phyloP scores from a whole-genome alignment of 1,284 basidiomycete genomes.

The Pholiota adiposa region DNA sequence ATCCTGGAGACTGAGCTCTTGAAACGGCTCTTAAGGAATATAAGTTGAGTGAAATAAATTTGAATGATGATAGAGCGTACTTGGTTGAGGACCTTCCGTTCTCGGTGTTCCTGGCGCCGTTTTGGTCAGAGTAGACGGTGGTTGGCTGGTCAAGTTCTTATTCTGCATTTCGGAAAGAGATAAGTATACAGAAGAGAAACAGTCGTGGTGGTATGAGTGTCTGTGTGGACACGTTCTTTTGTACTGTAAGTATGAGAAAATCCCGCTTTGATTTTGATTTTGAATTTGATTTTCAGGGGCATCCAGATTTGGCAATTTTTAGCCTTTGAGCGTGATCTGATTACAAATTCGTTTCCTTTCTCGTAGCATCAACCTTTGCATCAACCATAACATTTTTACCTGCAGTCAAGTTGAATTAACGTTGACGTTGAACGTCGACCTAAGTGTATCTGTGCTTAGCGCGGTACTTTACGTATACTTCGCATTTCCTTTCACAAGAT shows the following conservation, averaged over 20 bases:
- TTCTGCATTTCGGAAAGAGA: not conserved
- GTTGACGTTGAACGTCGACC: no score
- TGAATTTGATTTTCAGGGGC: slow-evolving; percentile 12
- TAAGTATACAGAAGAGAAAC: not conserved
- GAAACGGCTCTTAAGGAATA: slow-evolving; percentile 42
- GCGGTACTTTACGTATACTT: no score
- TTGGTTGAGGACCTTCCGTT: not conserved
- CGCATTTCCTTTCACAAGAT: no score
- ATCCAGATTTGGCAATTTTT: not conserved
- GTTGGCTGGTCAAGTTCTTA: not conserved
- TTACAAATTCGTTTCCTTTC: no score
- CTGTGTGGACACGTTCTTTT: not conserved
- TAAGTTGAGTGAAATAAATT: not conserved
- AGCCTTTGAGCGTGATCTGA: not conserved
- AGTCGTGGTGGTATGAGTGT: not conserved
- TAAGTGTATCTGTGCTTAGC: no score
- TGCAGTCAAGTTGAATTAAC: no score
- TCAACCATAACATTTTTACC: no score
- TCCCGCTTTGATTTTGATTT: slow-evolving; percentile 16
- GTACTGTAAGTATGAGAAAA: not conserved
- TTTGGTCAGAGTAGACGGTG: not conserved
- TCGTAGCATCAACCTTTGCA: no score
- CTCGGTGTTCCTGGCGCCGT: not conserved
- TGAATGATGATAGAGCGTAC: not conserved
- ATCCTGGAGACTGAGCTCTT: slow-evolving; percentile 59